phyloP scores from a whole-genome alignment of 495 filamentous ascomycete species.

The Thozetella sp. region DNA sequence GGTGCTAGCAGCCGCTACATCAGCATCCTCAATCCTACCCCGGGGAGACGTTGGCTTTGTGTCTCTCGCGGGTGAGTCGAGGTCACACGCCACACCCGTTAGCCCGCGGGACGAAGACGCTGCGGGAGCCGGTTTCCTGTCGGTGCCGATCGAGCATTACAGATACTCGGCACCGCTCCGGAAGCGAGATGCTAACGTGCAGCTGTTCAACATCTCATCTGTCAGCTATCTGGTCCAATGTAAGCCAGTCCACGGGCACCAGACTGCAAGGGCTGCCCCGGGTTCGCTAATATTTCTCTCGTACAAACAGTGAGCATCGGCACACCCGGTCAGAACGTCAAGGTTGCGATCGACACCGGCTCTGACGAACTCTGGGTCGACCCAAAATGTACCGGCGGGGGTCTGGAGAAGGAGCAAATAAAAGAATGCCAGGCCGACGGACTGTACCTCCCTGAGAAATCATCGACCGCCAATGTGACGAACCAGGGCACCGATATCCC shows the following conservation, averaged over 20 bases:
- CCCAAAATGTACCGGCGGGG: slow-evolving; percentile 29
- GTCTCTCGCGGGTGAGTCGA: neutral
- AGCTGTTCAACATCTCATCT: slow-evolving; percentile 14
- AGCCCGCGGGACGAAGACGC: neutral
- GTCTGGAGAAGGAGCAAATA: slow-evolving; percentile 15
- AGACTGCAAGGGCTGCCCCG: too few relatives aligned
- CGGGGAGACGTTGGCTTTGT: neutral
- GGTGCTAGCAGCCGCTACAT: slow-evolving; percentile 1
- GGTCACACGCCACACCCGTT: neutral
- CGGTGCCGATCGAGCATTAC: slow-evolving; percentile 8
- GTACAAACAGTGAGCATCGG: slow-evolving; percentile 33
- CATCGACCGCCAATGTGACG: slow-evolving; percentile 19
- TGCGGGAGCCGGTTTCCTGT: slow-evolving; percentile 5
- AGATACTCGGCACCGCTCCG: neutral
- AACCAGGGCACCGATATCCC: slow-evolving; percentile 19
- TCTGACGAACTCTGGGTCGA: slow-evolving; percentile 44
- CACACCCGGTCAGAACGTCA: slow-evolving; percentile 34
- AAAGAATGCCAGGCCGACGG: slow-evolving; percentile 33
- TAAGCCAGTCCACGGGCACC: too few relatives aligned
- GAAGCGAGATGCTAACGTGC: slow-evolving; percentile 5
- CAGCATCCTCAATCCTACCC: slow-evolving; percentile 1
- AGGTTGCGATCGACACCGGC: slow-evolving; percentile 39
- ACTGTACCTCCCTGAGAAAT: slow-evolving; percentile 24
- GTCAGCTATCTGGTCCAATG: slow-evolving; percentile 16
- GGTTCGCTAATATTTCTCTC: too few relatives aligned